These are phyloP conservation scores for Periconia sp. DNA, from an alignment of 2,329 filamentous ascomycete species.

Conservation along the genomic window DNA sequence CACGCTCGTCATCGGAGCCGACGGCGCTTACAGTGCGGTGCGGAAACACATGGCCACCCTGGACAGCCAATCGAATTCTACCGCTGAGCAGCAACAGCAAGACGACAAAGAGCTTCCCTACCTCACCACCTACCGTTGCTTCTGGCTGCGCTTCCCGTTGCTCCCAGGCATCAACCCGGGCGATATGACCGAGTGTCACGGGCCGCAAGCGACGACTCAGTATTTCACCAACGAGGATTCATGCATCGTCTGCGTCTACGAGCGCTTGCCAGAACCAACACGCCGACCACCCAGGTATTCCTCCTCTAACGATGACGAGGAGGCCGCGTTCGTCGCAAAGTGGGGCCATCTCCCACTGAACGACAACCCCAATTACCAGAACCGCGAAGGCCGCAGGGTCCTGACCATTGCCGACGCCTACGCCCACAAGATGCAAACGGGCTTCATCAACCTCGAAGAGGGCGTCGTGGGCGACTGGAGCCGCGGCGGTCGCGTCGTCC, in stretches of 20 bases:
- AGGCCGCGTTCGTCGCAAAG: conserved; percentile 1
- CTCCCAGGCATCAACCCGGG: not conserved
- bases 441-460: conserved; percentile 7
- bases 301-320: not conserved
- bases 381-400: not conserved
- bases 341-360: conserved; percentile 3
- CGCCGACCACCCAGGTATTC: not conserved
- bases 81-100: too few relatives aligned
- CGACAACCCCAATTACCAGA: not conserved
- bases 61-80: not conserved
- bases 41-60: conserved; percentile 1
- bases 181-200: not conserved
- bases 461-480: conserved; percentile 8
- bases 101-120: not conserved
- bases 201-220: not conserved
- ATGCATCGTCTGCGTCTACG: not conserved
- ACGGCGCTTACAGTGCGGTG: conserved; percentile 3
- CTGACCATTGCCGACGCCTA: not conserved
- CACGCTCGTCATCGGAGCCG: conserved; percentile 3
- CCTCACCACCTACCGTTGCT: not conserved
- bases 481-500: conserved; percentile 3
- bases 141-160: conserved; percentile 2
- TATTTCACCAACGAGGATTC: not conserved
- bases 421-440: not conserved
- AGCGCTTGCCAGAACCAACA: conserved; percentile 1